Conservation (phyloP, 2,329 filamentous ascomycete genomes). For the Xylaria sp. region DNA sequence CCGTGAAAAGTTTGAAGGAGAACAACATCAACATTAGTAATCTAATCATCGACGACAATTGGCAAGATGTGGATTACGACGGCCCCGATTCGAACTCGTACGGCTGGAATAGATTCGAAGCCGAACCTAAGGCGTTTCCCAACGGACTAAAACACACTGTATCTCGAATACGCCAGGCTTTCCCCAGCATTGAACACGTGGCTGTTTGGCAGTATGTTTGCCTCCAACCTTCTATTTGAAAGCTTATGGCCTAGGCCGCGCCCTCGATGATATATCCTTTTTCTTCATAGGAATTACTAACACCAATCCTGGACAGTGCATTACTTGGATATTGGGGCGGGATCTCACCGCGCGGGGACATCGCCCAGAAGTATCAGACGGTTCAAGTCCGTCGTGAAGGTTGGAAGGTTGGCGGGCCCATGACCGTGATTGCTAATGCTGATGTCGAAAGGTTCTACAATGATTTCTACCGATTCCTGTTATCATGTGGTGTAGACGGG, state of each 20-base stretch:
- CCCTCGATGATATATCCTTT: not conserved
- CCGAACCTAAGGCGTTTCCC: slow-evolving; percentile 82
- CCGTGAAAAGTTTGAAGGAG: slow-evolving; percentile 76
- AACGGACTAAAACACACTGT: slow-evolving; percentile 79
- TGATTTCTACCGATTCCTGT: slow-evolving; percentile 90
- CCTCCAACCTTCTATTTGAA: not conserved
- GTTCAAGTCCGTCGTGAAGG: slow-evolving; percentile 65
- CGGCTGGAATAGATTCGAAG: slow-evolving; percentile 87
- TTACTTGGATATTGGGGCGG: slow-evolving; percentile 91
- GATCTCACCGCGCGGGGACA: slow-evolving; percentile 76
- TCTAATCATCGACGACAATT: slow-evolving; percentile 96
- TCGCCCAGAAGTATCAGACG: slow-evolving; percentile 84
- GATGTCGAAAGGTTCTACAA: slow-evolving; percentile 83
- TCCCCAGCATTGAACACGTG: slow-evolving; percentile 81
- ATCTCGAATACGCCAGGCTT: slow-evolving; percentile 72
- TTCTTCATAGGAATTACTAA: slow-evolving; percentile 1
- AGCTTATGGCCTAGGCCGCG: not conserved
- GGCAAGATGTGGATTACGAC: slow-evolving; percentile 77
- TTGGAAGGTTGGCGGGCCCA: slow-evolving; percentile 67
- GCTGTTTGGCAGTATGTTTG: slow-evolving; percentile 81
- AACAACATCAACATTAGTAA: slow-evolving; percentile 82
- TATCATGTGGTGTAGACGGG: slow-evolving; percentile 77
- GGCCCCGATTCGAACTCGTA: slow-evolving; percentile 65
- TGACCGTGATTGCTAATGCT: slow-evolving; percentile 78
- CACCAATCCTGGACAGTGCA: slow-evolving; percentile 56